Evolutionary conservation across 768 basidiomycete genomes (phyloP).

Genomic region (Termitomyces sp.): DNA sequence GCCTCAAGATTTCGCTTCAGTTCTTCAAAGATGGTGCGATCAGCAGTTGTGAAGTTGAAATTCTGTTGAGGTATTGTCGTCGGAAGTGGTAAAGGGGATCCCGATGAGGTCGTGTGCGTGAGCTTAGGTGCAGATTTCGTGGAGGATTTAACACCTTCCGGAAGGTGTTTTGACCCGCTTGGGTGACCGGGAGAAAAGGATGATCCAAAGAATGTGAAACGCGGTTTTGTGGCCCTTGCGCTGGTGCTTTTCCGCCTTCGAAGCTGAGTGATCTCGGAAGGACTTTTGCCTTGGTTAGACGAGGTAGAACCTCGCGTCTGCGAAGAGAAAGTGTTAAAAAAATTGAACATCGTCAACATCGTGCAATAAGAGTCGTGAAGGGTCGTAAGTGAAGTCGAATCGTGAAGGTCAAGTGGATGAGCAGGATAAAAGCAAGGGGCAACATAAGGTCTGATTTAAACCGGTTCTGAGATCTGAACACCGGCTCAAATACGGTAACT

Average conservation of each 20-base stretch:
- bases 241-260: conserved; percentile 35
- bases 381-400: conserved; percentile 6
- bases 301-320: conserved; percentile 31
- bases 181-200: conserved; percentile 10
- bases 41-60: conserved; percentile 56
- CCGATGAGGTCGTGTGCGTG: conserved; percentile 9
- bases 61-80: conserved; percentile 15
- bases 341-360: conserved; percentile 16
- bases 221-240: conserved; percentile 24
- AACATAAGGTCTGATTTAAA: conserved; percentile 5
- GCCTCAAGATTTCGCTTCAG: conserved; percentile 51
- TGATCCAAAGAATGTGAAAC: conserved; percentile 20
- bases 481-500: conserved; percentile 15
- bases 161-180: background rate
- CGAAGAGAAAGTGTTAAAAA: conserved; percentile 11
- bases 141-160: background rate
- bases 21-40: conserved; percentile 59
- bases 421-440: conserved; percentile 7
- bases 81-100: conserved; percentile 12
- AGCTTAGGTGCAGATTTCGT: conserved; percentile 16
- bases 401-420: background rate
- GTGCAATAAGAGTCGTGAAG: conserved; percentile 10
- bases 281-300: conserved; percentile 21
- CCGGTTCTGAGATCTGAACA: conserved; percentile 11
- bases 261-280: conserved; percentile 28